Evolutionary conservation across 1,139 yeast genomes (phyloP).

Genomic region (Scheffersomyces segobiensis): DNA sequence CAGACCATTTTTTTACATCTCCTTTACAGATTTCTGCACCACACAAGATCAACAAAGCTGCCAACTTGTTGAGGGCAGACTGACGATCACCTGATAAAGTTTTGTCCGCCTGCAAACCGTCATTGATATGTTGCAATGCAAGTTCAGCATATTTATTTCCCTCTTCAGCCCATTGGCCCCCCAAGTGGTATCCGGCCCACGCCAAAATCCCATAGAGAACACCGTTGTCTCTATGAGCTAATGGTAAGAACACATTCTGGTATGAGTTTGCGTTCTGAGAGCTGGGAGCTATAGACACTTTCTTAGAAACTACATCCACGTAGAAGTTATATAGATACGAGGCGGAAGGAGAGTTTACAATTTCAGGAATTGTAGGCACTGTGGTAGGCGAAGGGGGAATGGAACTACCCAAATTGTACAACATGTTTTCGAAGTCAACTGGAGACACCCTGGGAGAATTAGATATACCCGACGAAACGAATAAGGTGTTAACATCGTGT

Average conservation of each 20-base stretch:
- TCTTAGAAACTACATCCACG: conserved; percentile 55
- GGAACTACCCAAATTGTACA: conserved; percentile 14
- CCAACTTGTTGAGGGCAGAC: conserved; percentile 48
- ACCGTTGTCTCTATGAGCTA: conserved; percentile 70
- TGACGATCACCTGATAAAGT: conserved; percentile 21
- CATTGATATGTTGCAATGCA: conserved; percentile 47
- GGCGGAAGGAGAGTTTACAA: conserved; percentile 7
- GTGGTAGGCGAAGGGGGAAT: conserved; percentile 22
- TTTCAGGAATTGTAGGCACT: conserved; percentile 11
- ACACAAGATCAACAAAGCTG: conserved; percentile 64
- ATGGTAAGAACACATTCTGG: conserved; percentile 71
- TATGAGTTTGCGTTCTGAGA: conserved; percentile 60
- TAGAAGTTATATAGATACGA: conserved; percentile 62
- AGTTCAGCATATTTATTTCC: conserved; percentile 41
- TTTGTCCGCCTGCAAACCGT: conserved; percentile 15
- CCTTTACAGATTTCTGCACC: conserved; percentile 79
- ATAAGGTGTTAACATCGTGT: conserved; percentile 2
- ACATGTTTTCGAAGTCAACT: not conserved
- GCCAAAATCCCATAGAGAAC: conserved; percentile 71
- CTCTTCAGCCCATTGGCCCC: conserved; percentile 43
- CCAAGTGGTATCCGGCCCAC: conserved; percentile 74
- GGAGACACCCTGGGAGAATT: not conserved
- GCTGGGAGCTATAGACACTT: conserved; percentile 65
- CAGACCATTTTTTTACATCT: conserved; percentile 70
- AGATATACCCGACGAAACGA: not conserved